phyloP scores from a whole-genome alignment of 306 rosid species.

The Malus sylvestris region DNA sequence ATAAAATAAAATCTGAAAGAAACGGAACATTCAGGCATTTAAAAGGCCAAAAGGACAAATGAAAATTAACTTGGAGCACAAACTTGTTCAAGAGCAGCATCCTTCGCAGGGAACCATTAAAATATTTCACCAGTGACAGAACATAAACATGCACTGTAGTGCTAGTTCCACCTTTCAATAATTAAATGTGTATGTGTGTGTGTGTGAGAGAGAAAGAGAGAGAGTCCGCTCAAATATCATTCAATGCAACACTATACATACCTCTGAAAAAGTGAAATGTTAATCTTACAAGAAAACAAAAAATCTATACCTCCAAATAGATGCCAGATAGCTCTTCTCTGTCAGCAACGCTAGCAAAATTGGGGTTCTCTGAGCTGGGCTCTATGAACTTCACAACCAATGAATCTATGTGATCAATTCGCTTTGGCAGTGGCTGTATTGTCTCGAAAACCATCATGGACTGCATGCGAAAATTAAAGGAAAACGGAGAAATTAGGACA shows the following conservation, averaged over 20 bases:
- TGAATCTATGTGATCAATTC: slow-evolving; percentile 64
- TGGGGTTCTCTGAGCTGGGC: slow-evolving; percentile 56
- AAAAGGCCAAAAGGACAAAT: not conserved
- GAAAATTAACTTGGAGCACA: not conserved
- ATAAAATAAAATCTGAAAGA: not conserved
- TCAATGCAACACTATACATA: not conserved
- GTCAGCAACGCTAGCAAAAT: slow-evolving; percentile 49
- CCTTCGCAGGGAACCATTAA: not conserved
- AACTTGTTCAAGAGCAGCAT: not conserved
- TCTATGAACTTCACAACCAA: slow-evolving; percentile 64
- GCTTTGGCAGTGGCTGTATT: slow-evolving; percentile 63
- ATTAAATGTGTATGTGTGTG: not conserved
- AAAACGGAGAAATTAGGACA: not conserved
- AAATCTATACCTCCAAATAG: slow-evolving; percentile 65
- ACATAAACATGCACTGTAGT: not conserved
- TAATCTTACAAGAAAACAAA: not conserved
- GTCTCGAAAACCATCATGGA: slow-evolving; percentile 90
- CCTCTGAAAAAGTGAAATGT: not conserved
- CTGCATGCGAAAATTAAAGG: slow-evolving; percentile 34
- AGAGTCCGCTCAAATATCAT: not conserved
- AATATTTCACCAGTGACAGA: not conserved
- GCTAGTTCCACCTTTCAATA: not conserved
- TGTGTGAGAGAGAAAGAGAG: not conserved
- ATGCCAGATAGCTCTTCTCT: slow-evolving; percentile 90
- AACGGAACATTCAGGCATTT: not conserved